Conservation (phyloP, 371 early-diverging fungal genomes). For the Thermomucor indicae-seudaticae region DNA sequence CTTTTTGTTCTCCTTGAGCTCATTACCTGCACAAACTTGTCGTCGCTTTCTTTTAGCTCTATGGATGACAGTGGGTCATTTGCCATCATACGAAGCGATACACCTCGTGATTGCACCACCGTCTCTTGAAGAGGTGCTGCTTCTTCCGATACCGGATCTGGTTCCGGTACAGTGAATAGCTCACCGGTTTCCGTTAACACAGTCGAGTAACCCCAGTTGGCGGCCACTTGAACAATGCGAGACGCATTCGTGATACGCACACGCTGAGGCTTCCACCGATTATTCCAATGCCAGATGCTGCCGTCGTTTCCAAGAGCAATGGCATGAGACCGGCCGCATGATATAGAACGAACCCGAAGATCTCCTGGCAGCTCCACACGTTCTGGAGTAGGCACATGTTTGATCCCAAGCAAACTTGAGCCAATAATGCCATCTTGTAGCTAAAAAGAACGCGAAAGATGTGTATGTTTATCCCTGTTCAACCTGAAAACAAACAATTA, state of each 20-base stretch:
- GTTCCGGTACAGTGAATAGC: slow-evolving; percentile 20
- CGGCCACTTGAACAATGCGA: slow-evolving; percentile 25
- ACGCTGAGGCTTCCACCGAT: slow-evolving; percentile 17
- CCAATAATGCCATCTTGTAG: slow-evolving; percentile 3
- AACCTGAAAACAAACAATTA: slow-evolving; percentile 4
- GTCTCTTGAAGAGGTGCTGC: not conserved
- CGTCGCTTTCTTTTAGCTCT: not conserved
- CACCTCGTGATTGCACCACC: not conserved
- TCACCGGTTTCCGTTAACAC: slow-evolving; percentile 22
- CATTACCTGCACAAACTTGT: slow-evolving; percentile 6
- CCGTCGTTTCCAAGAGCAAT: slow-evolving; percentile 30
- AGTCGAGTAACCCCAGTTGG: slow-evolving; percentile 28
- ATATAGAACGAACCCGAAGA: slow-evolving; percentile 4
- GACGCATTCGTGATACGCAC: slow-evolving; percentile 6
- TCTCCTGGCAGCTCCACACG: slow-evolving; percentile 10
- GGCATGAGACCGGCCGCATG: slow-evolving; percentile 38
- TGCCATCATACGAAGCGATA: not conserved
- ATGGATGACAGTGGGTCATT: too few relatives aligned
- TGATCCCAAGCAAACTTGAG: not conserved
- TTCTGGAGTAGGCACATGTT: slow-evolving; percentile 4
- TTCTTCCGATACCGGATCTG: slow-evolving; percentile 5
- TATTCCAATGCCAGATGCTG: slow-evolving; percentile 37
- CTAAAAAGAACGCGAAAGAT: not conserved
- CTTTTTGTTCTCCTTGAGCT: too few relatives aligned
- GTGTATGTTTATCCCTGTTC: not conserved